Evolutionary conservation across 2,329 filamentous ascomycete genomes (phyloP).

Genomic region (Penicillium corylophilum): DNA sequence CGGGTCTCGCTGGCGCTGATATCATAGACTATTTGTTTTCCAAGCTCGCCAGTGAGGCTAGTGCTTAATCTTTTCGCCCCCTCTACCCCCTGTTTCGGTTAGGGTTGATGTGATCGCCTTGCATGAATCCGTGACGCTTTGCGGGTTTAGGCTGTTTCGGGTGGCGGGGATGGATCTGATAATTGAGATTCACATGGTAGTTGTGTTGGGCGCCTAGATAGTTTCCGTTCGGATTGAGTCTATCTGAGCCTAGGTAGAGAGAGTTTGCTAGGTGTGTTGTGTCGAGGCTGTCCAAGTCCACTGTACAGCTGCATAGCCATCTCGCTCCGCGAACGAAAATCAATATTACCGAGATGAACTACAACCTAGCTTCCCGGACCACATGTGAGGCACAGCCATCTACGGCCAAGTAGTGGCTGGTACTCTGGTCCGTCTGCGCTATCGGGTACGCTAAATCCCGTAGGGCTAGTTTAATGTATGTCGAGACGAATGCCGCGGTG

Average conservation of each 20-base stretch:
- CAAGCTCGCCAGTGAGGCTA: background rate
- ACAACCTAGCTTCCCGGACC: background rate
- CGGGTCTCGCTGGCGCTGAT: constrained; percentile 3
- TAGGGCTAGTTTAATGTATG: constrained; percentile 3
- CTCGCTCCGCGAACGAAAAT: background rate
- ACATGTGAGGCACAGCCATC: background rate
- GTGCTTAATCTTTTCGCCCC: constrained; percentile 10
- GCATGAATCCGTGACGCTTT: constrained; percentile 7
- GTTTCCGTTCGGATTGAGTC: too few species aligned
- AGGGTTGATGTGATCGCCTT: constrained; percentile 11
- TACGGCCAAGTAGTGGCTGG: background rate
- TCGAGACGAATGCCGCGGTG: too few species aligned
- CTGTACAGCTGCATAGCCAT: background rate
- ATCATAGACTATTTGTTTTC: constrained; percentile 9
- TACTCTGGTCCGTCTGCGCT: background rate
- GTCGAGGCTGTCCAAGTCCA: background rate
- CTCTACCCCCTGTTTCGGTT: constrained; percentile 2
- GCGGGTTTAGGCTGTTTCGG: constrained; percentile 4
- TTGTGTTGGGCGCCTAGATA: background rate
- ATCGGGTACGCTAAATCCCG: constrained; percentile 3
- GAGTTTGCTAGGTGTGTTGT: too few species aligned
- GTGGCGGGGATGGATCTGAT: background rate
- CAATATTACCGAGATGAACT: background rate
- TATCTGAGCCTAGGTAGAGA: too few species aligned
- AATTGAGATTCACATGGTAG: background rate